Percentiles rank a stretch among this genome's conserved stretches.
Evolutionary conservation across 208 protist species (phyloP).

Genomic region (Leishmania major): DNA sequence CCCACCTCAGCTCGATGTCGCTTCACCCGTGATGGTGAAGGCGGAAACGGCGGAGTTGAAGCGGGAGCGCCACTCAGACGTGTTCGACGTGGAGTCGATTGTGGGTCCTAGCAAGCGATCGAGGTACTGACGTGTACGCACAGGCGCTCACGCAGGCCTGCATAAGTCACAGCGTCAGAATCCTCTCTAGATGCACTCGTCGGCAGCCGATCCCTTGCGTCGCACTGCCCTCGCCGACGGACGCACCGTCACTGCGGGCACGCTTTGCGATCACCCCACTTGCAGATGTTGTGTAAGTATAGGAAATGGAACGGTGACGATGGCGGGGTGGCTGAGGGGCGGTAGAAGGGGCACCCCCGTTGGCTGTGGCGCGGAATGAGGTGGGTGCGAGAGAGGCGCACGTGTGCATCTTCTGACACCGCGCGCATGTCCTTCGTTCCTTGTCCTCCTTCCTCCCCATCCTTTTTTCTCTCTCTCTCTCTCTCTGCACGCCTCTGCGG

Average conservation of each 20-base stretch:
- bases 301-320: background rate
- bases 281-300: background rate
- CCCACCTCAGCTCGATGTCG: slow-evolving; percentile 14
- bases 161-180: background rate
- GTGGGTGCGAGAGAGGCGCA: background rate
- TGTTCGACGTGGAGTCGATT: slow-evolving; percentile 67
- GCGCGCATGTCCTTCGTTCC: background rate
- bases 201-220: background rate
- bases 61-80: slow-evolving; percentile 50
- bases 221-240: background rate
- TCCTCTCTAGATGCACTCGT: too few species aligned
- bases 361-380: background rate
- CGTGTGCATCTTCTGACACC: background rate
- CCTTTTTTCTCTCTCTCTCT: background rate
- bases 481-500: background rate
- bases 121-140: slow-evolving; percentile 6
- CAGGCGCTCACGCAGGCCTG: background rate
- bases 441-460: background rate
- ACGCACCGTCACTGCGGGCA: background rate
- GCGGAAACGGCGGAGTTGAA: slow-evolving; percentile 37
- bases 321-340: background rate
- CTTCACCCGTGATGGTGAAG: slow-evolving; percentile 17
- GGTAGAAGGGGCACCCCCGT: background rate
- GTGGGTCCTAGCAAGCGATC: slow-evolving; percentile 33
- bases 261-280: background rate